Conservation (phyloP, 306 rosid genomes). For the Medicago ruthenica region DNA sequence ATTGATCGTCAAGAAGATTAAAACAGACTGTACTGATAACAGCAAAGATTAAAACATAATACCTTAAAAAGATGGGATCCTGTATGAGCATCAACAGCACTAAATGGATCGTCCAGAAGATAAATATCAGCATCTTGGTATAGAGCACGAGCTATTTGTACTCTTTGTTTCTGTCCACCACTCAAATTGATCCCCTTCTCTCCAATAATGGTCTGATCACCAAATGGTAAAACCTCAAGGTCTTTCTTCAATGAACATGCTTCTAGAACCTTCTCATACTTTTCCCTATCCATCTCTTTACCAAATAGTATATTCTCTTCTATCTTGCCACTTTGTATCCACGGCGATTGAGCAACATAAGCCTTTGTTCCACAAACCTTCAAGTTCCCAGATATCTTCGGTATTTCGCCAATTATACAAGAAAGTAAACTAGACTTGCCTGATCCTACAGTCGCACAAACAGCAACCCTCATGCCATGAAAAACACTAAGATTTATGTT, state of each 20-base stretch:
- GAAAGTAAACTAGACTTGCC: conserved; percentile 92
- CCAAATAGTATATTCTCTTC: conserved; percentile 82
- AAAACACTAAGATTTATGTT: conserved; percentile 56
- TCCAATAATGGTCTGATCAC: conserved; percentile 86
- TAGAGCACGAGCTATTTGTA: conserved; percentile 81
- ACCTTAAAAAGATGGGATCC: conserved; percentile 89
- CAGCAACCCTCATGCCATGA: conserved; percentile 77
- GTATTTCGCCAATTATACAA: conserved; percentile 78
- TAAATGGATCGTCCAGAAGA: conserved; percentile 86
- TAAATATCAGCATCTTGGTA: conserved; percentile 87
- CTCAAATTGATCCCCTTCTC: conserved; percentile 93
- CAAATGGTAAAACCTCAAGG: conserved; percentile 71
- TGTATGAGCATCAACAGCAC: conserved; percentile 94
- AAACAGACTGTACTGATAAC: background rate
- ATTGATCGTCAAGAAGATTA: conserved; percentile 51
- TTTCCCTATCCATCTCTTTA: conserved; percentile 73
- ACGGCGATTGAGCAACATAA: conserved; percentile 85
- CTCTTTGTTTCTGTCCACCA: conserved; percentile 90
- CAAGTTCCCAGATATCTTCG: conserved; percentile 70
- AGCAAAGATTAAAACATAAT: conserved; percentile 7
- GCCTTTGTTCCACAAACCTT: conserved; percentile 86
- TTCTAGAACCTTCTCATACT: conserved; percentile 72
- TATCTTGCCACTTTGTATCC: conserved; percentile 89
- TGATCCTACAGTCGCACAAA: conserved; percentile 88
- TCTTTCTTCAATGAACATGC: conserved; percentile 80